phyloP scores from a whole-genome alignment of 179 eudicot genomes.

The Actinidia polygama region DNA sequence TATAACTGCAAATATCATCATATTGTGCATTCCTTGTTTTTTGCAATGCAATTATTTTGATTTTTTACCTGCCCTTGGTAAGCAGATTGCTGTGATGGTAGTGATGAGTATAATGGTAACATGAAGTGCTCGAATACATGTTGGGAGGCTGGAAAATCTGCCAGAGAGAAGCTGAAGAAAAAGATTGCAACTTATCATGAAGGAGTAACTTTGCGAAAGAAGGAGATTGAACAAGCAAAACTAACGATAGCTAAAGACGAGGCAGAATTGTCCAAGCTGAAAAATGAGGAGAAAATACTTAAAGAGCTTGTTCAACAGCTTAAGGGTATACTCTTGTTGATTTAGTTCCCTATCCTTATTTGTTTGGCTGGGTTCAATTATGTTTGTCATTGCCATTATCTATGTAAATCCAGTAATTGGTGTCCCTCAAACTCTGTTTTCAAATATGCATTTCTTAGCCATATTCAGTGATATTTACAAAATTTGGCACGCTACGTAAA shows the following conservation, averaged over 20 bases:
- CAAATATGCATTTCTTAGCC: neutral
- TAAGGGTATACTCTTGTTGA: constrained; percentile 54
- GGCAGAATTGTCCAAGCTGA: constrained; percentile 73
- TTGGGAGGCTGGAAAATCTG: constrained; percentile 97
- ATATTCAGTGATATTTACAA: neutral
- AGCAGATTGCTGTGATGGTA: constrained; percentile 94
- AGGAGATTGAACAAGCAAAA: constrained; percentile 78
- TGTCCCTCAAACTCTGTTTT: neutral
- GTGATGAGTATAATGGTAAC: constrained; percentile 86
- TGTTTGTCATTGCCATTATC: neutral
- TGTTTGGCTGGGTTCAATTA: neutral
- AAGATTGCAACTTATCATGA: constrained; percentile 76
- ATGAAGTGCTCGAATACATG: constrained; percentile 81
- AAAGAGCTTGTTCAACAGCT: constrained; percentile 82
- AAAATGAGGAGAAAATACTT: constrained; percentile 79
- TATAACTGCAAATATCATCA: neutral
- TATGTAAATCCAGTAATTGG: neutral
- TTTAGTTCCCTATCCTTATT: neutral
- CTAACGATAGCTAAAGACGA: constrained; percentile 67
- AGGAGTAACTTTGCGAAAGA: constrained; percentile 68
- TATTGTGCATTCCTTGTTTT: neutral
- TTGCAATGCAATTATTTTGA: neutral
- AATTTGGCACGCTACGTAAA: neutral
- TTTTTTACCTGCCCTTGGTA: constrained; percentile 26
- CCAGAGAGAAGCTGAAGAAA: constrained; percentile 80